Percentiles rank a stretch among this genome's conserved stretches.
Evolutionary conservation across 768 basidiomycete genomes (phyloP).

Genomic region (Harrya chromipes): DNA sequence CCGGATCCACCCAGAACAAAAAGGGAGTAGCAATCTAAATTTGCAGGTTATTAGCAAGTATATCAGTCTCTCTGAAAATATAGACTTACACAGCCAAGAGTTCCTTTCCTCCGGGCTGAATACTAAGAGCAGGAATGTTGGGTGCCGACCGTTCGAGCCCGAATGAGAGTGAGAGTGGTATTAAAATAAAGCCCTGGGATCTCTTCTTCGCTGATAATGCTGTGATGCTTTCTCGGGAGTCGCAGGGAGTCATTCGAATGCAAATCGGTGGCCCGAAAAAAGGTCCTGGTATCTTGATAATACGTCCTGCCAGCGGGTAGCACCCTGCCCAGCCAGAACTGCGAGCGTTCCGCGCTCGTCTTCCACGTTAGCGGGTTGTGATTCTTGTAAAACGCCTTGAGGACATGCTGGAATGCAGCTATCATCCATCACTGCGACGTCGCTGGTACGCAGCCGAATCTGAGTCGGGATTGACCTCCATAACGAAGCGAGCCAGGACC

Average conservation of each 20-base stretch:
- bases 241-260: background rate
- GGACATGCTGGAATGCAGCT: background rate
- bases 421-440: background rate
- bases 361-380: background rate
- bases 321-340: background rate
- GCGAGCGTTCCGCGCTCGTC: constrained; percentile 2
- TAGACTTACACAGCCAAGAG: constrained; percentile 8
- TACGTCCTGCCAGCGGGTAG: background rate
- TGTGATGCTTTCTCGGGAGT: constrained; percentile 14
- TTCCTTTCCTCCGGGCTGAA: constrained; percentile 8
- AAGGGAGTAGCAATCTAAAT: background rate
- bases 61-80: background rate
- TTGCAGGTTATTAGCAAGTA: background rate
- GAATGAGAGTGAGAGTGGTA: background rate
- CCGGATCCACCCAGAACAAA: no score
- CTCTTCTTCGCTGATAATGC: constrained; percentile 6
- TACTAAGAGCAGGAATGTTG: background rate
- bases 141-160: background rate
- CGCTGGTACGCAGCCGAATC: background rate
- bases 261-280: background rate
- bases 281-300: background rate
- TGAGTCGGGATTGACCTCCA: background rate
- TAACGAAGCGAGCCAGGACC: background rate
- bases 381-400: background rate
- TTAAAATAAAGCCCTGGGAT: no score